phyloP scores from a whole-genome alignment of 768 basidiomycete genomes.

The Mycena polygramma region DNA sequence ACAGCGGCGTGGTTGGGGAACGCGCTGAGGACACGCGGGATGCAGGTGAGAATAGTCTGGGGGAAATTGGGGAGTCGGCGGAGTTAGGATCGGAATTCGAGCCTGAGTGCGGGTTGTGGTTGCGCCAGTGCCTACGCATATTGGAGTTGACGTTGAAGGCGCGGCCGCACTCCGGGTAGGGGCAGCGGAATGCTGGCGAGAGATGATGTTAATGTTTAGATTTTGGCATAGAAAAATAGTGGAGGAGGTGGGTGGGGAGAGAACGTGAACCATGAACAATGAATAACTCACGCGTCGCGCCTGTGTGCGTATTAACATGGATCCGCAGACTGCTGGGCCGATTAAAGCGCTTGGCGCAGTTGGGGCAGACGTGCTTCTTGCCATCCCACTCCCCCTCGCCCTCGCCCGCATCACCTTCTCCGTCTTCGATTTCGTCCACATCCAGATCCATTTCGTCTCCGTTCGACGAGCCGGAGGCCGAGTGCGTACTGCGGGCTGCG shows the following conservation, averaged over 20 bases:
- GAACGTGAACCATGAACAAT: too few relatives aligned
- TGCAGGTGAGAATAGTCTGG: not conserved
- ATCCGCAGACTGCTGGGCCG: conserved; percentile 76
- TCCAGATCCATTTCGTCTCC: too few relatives aligned
- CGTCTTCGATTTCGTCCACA: conserved; percentile 6
- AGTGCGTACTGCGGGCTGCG: not conserved
- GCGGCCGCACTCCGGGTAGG: conserved; percentile 78
- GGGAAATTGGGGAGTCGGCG: not conserved
- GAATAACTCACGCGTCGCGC: conserved; percentile 68
- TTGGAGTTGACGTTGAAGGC: conserved; percentile 89
- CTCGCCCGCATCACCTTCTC: not conserved
- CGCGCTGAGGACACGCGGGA: not conserved
- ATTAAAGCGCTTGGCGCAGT: conserved; percentile 75
- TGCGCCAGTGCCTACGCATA: conserved; percentile 84
- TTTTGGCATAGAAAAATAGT: conserved; percentile 40
- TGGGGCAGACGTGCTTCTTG: conserved; percentile 63
- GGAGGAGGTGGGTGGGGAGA: not conserved
- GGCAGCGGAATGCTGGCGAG: conserved; percentile 72
- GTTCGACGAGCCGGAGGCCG: conserved; percentile 2
- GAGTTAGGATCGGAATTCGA: too few relatives aligned
- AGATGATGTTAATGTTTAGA: not conserved
- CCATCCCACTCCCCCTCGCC: conserved; percentile 34
- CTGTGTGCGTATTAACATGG: conserved; percentile 78
- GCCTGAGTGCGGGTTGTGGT: too few relatives aligned
- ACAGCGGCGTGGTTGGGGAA: not conserved